Evolutionary conservation across 495 filamentous ascomycete species (phyloP), one percentile per base, ranked within the genome.

Genomic region (Penicillium malachiteum): DNA sequence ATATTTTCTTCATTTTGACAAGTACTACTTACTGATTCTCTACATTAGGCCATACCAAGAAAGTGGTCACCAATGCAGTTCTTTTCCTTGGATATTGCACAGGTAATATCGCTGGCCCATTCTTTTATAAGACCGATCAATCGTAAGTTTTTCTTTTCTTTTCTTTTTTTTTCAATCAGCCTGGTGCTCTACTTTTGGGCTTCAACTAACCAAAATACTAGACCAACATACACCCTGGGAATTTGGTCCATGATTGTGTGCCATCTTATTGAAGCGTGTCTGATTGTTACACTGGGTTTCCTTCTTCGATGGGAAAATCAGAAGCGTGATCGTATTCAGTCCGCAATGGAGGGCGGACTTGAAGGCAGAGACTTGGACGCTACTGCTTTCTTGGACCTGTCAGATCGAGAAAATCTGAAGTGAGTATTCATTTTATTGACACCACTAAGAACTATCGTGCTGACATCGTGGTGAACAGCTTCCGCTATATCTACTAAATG

Each of bases 211-310:
- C 8, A 5, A 10, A 33, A 1, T 11, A 16, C 14, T 17, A 78
- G 74, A 16, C 83, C 82, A 16, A 70, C 70, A 4, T 86, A 87
- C 53, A 55, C 65, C 2, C 78, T 85, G 14, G 84, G 82, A 5
- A 84, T 87, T 45, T 84, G 82, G 72, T 81, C 78, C 1, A 84
- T 86, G 74, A 83, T 88, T 50, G 80, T 85, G 7, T 79, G 78
- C 10, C 82, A 86, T 56, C 63, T 84, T 16, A 71, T 80, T 37
- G 79, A 84, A 62, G 79, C 75, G 17, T 62, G 72, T 14, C 60
- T 83, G 1, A 76, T 84, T 30, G 59, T 69, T 5, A 56, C 54
- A 0, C 74, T 84, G n/a, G 74, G 79, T 8, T 57, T 77, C 11
- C 62, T 79, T 2, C 68, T 87, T 2, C 73, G 72, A 12, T 70